These are phyloP conservation scores for Fomitopsis pinicola DNA, from an alignment of 1,284 basidiomycete species.

Conservation along the genomic window DNA sequence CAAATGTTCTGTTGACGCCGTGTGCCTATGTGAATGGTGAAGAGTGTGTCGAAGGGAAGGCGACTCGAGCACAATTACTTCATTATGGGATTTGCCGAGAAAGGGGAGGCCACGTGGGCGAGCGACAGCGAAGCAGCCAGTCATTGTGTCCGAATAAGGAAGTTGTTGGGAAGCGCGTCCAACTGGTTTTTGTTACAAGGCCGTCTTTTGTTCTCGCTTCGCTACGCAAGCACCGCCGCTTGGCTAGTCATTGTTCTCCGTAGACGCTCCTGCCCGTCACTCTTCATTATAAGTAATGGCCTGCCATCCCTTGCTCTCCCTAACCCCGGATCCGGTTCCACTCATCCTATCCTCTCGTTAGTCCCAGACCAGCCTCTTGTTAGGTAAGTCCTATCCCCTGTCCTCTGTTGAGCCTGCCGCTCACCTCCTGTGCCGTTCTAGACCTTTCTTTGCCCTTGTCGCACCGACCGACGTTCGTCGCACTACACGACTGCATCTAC, in stretches of 20 bases:
- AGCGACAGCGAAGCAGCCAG: slow-evolving; percentile 13
- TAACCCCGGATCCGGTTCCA: slow-evolving; percentile 35
- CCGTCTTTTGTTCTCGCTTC: slow-evolving; percentile 31
- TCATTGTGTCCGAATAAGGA: slow-evolving; percentile 26
- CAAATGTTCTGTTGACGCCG: background rate
- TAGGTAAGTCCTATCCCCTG: slow-evolving; percentile 24
- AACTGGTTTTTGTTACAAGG: slow-evolving; percentile 19
- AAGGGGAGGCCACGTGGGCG: slow-evolving; percentile 14
- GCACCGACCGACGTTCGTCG: slow-evolving; percentile 23
- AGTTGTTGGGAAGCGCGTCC: slow-evolving; percentile 16
- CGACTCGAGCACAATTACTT: background rate
- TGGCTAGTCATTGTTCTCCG: slow-evolving; percentile 27
- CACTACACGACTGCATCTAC: slow-evolving; percentile 22
- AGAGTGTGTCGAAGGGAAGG: background rate
- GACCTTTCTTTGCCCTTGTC: slow-evolving; percentile 21
- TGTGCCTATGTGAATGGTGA: too few species aligned
- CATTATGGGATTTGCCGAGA: slow-evolving; percentile 11
- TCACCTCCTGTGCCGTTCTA: slow-evolving; percentile 8
- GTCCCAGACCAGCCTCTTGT: slow-evolving; percentile 28
- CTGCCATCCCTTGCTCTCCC: slow-evolving; percentile 18
- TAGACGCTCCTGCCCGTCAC: slow-evolving; percentile 16
- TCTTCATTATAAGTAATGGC: slow-evolving; percentile 28
- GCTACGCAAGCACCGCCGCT: slow-evolving; percentile 20
- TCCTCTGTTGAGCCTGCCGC: background rate
- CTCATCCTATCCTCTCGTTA: slow-evolving; percentile 18